Conservation (phyloP, 2,329 filamentous ascomycete genomes). For the Stemphylium lycopersici region DNA sequence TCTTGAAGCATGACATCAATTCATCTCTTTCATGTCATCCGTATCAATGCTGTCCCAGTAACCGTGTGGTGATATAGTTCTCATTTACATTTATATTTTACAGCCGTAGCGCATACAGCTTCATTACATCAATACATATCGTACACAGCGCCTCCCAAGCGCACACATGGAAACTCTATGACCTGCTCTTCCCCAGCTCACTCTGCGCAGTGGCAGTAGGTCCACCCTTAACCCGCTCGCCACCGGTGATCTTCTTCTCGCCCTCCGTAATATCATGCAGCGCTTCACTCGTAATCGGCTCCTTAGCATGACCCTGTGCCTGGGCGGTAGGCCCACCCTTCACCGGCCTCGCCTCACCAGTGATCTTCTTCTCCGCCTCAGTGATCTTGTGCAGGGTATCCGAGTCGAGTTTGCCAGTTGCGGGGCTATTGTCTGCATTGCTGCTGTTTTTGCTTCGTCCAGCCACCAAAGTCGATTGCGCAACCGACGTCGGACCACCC, state of each 20-base stretch:
- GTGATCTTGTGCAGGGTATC: conserved; percentile 38
- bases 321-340: conserved; percentile 36
- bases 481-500: conserved; percentile 49
- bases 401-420: conserved; percentile 31
- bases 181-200: conserved; percentile 38
- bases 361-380: conserved; percentile 39
- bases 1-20: too few relatives aligned
- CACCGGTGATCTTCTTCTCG: conserved; percentile 43
- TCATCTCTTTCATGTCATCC: too few relatives aligned
- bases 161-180: background rate
- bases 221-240: conserved; percentile 40
- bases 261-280: conserved; percentile 42
- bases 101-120: too few relatives aligned
- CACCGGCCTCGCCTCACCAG: conserved; percentile 26
- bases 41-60: too few relatives aligned
- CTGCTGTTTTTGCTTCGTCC: background rate
- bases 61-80: too few relatives aligned
- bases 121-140: too few relatives aligned
- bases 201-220: conserved; percentile 43
- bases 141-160: too few relatives aligned
- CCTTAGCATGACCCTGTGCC: conserved; percentile 38
- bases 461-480: conserved; percentile 35
- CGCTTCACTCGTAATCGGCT: conserved; percentile 38
- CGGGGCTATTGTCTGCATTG: background rate
- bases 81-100: too few relatives aligned